Evolutionary conservation across 1,139 yeast species (phyloP).

Genomic region (Suhomyces ambrosiae): DNA sequence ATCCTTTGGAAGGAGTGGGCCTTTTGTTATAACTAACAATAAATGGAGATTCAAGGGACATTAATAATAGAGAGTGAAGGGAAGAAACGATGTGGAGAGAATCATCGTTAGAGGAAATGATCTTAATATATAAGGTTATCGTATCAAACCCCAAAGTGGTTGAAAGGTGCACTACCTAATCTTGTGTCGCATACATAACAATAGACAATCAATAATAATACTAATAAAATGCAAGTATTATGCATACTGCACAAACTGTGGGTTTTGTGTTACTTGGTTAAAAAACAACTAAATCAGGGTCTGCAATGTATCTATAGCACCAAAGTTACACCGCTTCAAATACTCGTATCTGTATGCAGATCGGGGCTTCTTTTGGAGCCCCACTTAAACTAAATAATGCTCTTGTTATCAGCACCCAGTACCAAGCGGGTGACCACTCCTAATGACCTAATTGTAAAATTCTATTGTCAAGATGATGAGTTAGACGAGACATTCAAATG

Average conservation of each 20-base stretch:
- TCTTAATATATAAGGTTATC: neutral
- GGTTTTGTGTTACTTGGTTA: constrained; percentile 2
- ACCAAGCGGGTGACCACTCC: too few species aligned
- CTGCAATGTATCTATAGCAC: too few species aligned
- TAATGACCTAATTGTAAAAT: neutral
- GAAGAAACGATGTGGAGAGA: neutral
- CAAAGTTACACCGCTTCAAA: neutral
- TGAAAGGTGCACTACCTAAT: constrained; percentile 3
- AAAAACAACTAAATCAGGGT: constrained; percentile 8
- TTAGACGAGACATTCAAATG: neutral
- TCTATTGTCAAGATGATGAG: neutral
- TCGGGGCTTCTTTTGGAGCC: neutral
- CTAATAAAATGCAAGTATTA: constrained; percentile 3
- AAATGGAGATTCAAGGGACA: constrained; percentile 9
- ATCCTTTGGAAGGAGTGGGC: neutral
- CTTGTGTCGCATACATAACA: constrained; percentile 1
- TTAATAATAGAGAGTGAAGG: neutral
- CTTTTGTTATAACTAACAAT: neutral
- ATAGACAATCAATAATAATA: constrained; percentile 3
- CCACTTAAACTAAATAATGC: neutral
- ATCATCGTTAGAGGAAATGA: too few species aligned
- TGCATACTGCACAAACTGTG: constrained; percentile 4
- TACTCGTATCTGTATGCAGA: constrained; percentile 1
- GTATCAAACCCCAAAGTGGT: neutral
- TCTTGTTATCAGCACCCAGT: too few species aligned